Evolutionary conservation across 1,284 basidiomycete genomes (phyloP).

Genomic region (Ceratobasidium theobromae): DNA sequence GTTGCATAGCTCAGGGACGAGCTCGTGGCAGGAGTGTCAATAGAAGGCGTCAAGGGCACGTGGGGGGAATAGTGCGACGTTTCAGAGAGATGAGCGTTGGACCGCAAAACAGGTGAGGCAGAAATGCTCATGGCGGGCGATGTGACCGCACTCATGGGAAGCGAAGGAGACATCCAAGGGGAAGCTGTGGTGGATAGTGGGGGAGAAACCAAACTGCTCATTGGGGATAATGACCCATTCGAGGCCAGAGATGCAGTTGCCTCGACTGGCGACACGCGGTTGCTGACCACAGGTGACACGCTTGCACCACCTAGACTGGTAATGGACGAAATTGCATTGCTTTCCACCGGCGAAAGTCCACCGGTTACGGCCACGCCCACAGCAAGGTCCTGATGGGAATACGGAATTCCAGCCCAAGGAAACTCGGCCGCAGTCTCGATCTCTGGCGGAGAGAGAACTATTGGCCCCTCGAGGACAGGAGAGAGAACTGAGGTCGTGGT

Average conservation of each 20-base stretch:
- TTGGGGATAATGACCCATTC: not conserved
- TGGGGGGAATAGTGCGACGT: not conserved
- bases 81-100: constrained; percentile 11
- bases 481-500: not conserved
- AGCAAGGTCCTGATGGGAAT: not conserved
- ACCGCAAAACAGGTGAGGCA: constrained; percentile 3
- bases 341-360: not conserved
- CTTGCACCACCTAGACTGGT: constrained; percentile 4
- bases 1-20: constrained; percentile 12
- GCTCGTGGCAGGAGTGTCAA: not conserved
- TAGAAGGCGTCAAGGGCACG: not conserved
- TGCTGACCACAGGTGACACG: not conserved
- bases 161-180: not conserved
- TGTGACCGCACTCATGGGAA: not conserved
- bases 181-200: not conserved
- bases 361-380: constrained; percentile 20
- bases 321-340: not conserved
- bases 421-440: not conserved
- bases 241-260: not conserved
- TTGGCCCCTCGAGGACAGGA: constrained; percentile 11
- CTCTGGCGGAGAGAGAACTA: constrained; percentile 2
- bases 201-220: constrained; percentile 3
- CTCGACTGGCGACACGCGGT: not conserved
- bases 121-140: not conserved
- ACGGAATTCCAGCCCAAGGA: not conserved